Evolutionary conservation across 768 basidiomycete genomes (phyloP).

Genomic region (Termitomyces sp.): DNA sequence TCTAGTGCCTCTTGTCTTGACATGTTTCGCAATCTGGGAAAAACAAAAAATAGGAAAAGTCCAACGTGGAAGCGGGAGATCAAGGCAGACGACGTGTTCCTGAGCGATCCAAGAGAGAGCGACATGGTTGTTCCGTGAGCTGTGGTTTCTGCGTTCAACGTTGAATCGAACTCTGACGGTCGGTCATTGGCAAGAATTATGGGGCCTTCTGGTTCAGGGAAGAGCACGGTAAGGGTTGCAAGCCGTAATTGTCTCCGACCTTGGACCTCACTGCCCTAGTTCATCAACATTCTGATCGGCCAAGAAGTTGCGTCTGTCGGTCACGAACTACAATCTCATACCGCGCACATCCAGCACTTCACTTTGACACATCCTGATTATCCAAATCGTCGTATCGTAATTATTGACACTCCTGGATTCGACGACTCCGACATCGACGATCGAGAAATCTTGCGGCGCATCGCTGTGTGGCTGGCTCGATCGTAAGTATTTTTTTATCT

Average conservation of each 20-base stretch:
- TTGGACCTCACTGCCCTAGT: conserved; percentile 12
- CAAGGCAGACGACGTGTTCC: conserved; percentile 15
- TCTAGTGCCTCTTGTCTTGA: neutral
- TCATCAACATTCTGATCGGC: conserved; percentile 23
- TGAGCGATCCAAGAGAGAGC: conserved; percentile 12
- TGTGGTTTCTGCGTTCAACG: neutral
- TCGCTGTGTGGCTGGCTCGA: conserved; percentile 21
- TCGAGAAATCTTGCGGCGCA: conserved; percentile 18
- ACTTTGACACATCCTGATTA: conserved; percentile 17
- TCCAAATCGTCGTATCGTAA: conserved; percentile 17
- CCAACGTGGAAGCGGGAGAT: conserved; percentile 13
- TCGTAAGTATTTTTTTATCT: conserved; percentile 11
- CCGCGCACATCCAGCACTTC: conserved; percentile 19
- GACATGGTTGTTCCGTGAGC: conserved; percentile 19
- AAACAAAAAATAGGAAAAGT: conserved; percentile 7
- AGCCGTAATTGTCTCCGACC: neutral
- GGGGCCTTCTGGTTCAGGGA: conserved; percentile 22
- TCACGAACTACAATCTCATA: conserved; percentile 19
- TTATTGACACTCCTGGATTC: conserved; percentile 24
- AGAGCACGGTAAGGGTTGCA: conserved; percentile 16
- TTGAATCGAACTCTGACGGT: neutral
- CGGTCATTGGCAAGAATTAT: conserved; percentile 13
- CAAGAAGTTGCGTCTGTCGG: conserved; percentile 16
- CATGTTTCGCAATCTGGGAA: neutral
- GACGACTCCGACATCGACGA: conserved; percentile 21